These are phyloP conservation scores for Aspergillus chevalieri DNA, from an alignment of 2,329 filamentous ascomycete genomes.

Conservation along the genomic window DNA sequence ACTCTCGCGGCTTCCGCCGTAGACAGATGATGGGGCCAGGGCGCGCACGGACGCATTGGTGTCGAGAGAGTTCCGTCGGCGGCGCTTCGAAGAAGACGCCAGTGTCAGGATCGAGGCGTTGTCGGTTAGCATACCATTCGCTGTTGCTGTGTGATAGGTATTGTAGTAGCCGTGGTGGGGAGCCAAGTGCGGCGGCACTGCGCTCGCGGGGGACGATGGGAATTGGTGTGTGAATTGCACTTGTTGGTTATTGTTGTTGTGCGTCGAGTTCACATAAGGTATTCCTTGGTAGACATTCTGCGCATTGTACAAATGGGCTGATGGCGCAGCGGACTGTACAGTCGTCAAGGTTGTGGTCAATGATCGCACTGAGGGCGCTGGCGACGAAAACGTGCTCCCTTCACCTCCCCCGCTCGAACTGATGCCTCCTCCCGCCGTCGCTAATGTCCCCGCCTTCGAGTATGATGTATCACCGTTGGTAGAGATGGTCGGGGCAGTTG, in stretches of 20 bases:
- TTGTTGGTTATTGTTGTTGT: conserved; percentile 32
- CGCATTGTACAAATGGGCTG: conserved; percentile 38
- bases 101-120: conserved; percentile 61
- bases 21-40: conserved; percentile 57
- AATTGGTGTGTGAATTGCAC: conserved; percentile 57
- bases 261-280: conserved; percentile 30
- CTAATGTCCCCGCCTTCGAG: conserved; percentile 74
- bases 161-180: conserved; percentile 44
- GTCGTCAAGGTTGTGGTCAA: conserved; percentile 62
- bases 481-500: conserved; percentile 71
- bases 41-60: conserved; percentile 62
- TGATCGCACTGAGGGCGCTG: conserved; percentile 58
- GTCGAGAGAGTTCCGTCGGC: conserved; percentile 58
- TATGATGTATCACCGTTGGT: conserved; percentile 73
- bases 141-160: conserved; percentile 56
- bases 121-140: conserved; percentile 59
- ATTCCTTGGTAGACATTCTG: conserved; percentile 26
- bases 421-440: conserved; percentile 56
- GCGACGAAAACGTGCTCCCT: conserved; percentile 60
- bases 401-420: conserved; percentile 62
- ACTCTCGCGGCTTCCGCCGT: conserved; percentile 59
- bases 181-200: conserved; percentile 54
- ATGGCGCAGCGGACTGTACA: conserved; percentile 56
- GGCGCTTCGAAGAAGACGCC: conserved; percentile 59
- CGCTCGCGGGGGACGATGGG: conserved; percentile 53